Conservation (phyloP, 495 filamentous ascomycete species). For the Paragyromitra xinjiangensis region DNA sequence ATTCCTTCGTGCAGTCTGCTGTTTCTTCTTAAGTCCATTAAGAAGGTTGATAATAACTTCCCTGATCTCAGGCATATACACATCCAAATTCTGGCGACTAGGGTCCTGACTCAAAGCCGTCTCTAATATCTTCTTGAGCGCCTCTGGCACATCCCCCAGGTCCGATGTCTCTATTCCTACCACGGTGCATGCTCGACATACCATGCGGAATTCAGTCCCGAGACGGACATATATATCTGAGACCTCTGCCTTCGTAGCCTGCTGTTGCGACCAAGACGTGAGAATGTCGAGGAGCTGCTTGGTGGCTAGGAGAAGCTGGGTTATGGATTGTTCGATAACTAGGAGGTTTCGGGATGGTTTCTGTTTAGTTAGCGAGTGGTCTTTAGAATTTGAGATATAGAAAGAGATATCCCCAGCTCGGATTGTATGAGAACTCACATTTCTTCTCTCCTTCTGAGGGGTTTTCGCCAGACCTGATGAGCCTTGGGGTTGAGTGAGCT, state of each 20-base stretch:
- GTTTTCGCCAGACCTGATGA: neutral
- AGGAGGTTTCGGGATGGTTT: constrained; percentile 26
- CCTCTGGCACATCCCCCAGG: constrained; percentile 91
- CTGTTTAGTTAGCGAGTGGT: constrained; percentile 18
- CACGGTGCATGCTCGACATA: constrained; percentile 89
- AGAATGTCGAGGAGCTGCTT: constrained; percentile 96
- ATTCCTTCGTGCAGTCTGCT: neutral
- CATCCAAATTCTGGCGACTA: constrained; percentile 85
- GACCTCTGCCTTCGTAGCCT: constrained; percentile 88
- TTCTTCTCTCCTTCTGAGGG: neutral
- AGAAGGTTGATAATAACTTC: constrained; percentile 98
- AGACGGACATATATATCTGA: constrained; percentile 96
- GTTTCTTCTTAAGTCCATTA: constrained; percentile 89
- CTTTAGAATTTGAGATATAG: neutral
- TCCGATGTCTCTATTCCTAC: constrained; percentile 94
- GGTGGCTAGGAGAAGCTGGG: constrained; percentile 92
- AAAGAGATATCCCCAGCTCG: neutral
- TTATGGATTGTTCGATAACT: constrained; percentile 92
- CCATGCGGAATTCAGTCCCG: constrained; percentile 99
- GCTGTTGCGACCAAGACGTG: constrained; percentile 91
- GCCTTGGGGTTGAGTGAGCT: neutral
- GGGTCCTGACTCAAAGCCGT: constrained; percentile 97
- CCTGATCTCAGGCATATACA: constrained; percentile 87
- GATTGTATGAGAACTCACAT: neutral
- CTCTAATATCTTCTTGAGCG: constrained; percentile 86